phyloP scores from a whole-genome alignment of 108 stramenopile genomes.

The Nitzschia inconspicua region DNA sequence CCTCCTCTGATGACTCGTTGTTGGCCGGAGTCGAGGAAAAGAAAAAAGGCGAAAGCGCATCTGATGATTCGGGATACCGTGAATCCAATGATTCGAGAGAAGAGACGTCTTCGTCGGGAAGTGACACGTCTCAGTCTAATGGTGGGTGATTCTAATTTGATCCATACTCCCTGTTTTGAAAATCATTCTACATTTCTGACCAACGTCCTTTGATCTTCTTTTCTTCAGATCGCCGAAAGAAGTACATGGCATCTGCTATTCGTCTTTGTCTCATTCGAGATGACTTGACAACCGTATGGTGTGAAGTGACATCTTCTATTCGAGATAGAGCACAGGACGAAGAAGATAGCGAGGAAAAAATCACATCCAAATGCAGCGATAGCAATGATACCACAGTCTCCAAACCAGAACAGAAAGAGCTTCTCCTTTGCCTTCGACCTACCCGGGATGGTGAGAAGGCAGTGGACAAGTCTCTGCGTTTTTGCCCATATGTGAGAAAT shows the following conservation, averaged over 20 bases:
- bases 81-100: constrained; percentile 76
- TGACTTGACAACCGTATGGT: constrained; percentile 82
- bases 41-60: constrained; percentile 41
- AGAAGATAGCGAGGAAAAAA: constrained; percentile 23
- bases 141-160: constrained; percentile 25
- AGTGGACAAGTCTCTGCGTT: constrained; percentile 51
- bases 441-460: constrained; percentile 65
- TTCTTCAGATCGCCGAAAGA: constrained; percentile 32
- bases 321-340: constrained; percentile 45
- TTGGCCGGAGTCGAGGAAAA: constrained; percentile 40
- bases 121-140: constrained; percentile 44
- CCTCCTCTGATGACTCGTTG: constrained; percentile 54
- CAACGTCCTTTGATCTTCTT: not conserved
- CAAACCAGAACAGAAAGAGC: constrained; percentile 38
- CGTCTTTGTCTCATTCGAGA: constrained; percentile 69
- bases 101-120: constrained; percentile 53
- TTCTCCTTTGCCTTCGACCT: constrained; percentile 77
- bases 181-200: not conserved
- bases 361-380: constrained; percentile 6
- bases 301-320: constrained; percentile 82
- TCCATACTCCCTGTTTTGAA: not conserved
- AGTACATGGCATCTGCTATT: constrained; percentile 66
- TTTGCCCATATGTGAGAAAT: constrained; percentile 19
- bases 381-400: constrained; percentile 1
- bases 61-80: constrained; percentile 80